These are phyloP conservation scores for Ceratobasidium sp. DNA, from an alignment of 1,284 basidiomycete genomes.

Conservation along the genomic window DNA sequence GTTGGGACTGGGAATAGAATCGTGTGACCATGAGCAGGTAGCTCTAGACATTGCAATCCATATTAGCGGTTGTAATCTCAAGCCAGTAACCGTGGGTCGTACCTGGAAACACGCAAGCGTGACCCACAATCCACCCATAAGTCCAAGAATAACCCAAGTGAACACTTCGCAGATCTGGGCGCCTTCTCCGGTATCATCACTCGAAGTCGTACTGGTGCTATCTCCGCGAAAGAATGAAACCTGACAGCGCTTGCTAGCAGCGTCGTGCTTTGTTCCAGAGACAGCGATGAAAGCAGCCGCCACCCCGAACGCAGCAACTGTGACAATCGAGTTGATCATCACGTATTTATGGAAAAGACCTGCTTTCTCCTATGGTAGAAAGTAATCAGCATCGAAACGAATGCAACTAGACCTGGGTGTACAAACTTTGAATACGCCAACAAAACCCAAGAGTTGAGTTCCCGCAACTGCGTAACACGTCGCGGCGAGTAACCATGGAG, in stretches of 20 bases:
- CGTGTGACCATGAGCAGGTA: slow-evolving; percentile 75
- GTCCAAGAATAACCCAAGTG: slow-evolving; percentile 87
- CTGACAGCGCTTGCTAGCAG: slow-evolving; percentile 71
- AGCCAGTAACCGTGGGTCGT: slow-evolving; percentile 45
- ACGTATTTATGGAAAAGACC: slow-evolving; percentile 77
- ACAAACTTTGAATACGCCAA: slow-evolving; percentile 77
- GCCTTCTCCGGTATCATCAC: slow-evolving; percentile 56
- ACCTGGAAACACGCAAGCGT: slow-evolving; percentile 78
- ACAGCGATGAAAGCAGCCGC: slow-evolving; percentile 81
- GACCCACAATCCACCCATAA: slow-evolving; percentile 87
- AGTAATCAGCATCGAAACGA: neutral
- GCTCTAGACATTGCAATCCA: slow-evolving; percentile 52
- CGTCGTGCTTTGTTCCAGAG: slow-evolving; percentile 74
- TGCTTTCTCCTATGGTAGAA: slow-evolving; percentile 68
- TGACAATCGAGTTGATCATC: slow-evolving; percentile 67
- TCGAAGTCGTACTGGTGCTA: slow-evolving; percentile 43
- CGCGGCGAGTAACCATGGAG: slow-evolving; percentile 74
- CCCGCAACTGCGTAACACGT: slow-evolving; percentile 75
- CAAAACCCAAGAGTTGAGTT: slow-evolving; percentile 78
- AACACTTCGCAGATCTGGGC: slow-evolving; percentile 82
- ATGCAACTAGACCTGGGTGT: neutral
- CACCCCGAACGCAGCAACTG: slow-evolving; percentile 70
- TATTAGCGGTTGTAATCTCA: neutral
- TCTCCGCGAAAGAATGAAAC: slow-evolving; percentile 59
- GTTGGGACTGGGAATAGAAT: slow-evolving; percentile 76